phyloP scores from a whole-genome alignment of 192 early-diverging fungal genomes.

The Mortierella alpina region DNA sequence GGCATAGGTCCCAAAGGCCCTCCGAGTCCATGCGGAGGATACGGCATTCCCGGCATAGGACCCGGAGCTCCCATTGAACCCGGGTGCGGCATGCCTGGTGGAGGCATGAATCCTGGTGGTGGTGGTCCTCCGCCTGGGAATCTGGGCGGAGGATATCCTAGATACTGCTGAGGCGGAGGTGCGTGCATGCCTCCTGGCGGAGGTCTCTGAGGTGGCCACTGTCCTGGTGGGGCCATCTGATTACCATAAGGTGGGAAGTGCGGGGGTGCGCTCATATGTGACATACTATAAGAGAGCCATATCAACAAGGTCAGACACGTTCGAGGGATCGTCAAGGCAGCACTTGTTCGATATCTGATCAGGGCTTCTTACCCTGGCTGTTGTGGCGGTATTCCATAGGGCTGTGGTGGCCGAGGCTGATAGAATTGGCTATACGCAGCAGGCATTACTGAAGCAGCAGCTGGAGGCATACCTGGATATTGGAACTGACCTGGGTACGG shows the following conservation, averaged over 20 bases:
- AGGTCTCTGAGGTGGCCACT: constrained; percentile 35
- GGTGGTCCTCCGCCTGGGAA: constrained; percentile 61
- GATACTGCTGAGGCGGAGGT: constrained; percentile 57
- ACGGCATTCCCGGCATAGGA: constrained; percentile 35
- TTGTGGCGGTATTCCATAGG: constrained; percentile 27
- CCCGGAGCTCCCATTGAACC: constrained; percentile 34
- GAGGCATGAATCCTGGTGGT: constrained; percentile 44
- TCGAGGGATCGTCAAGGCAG: neutral
- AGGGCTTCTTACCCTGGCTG: constrained; percentile 39
- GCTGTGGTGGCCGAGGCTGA: constrained; percentile 53
- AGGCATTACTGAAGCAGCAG: constrained; percentile 61
- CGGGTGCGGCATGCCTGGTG: constrained; percentile 46
- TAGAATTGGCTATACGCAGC: constrained; percentile 69
- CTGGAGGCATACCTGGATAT: constrained; percentile 55
- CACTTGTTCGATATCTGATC: neutral
- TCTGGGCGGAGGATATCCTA: constrained; percentile 60
- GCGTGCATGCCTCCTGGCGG: constrained; percentile 36
- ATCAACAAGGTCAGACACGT: neutral
- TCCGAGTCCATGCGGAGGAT: constrained; percentile 23
- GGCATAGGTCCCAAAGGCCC: constrained; percentile 12
- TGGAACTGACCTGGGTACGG: constrained; percentile 54
- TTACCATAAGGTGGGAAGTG: constrained; percentile 51
- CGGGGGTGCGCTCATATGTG: constrained; percentile 37
- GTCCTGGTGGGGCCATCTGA: constrained; percentile 43
- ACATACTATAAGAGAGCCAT: constrained; percentile 23